Percentiles rank a stretch among this genome's conserved stretches.
phyloP scores from a whole-genome alignment of 208 protist species.

The Trypanosoma caninum region DNA sequence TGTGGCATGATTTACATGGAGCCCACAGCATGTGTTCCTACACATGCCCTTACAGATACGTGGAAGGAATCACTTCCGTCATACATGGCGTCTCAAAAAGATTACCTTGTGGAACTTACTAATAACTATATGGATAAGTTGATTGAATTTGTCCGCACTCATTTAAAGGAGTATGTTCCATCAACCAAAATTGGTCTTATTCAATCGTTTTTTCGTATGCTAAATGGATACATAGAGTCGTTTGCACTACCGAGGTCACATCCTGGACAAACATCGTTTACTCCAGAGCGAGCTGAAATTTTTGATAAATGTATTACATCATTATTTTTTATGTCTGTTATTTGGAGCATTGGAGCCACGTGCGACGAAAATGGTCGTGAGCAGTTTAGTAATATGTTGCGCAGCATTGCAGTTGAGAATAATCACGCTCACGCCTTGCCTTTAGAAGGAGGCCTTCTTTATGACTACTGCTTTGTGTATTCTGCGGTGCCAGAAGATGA shows the following conservation, averaged over 20 bases:
- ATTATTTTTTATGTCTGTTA: slow-evolving; percentile 96
- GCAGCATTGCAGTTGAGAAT: slow-evolving; percentile 44
- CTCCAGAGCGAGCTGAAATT: slow-evolving; percentile 44
- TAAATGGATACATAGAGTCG: slow-evolving; percentile 86
- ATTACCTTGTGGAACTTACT: slow-evolving; percentile 52
- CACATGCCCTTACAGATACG: slow-evolving; percentile 57
- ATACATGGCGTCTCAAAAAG: slow-evolving; percentile 76
- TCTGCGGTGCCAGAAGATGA: slow-evolving; percentile 43
- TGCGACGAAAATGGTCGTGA: slow-evolving; percentile 87
- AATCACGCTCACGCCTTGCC: slow-evolving; percentile 51
- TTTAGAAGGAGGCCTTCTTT: slow-evolving; percentile 68
- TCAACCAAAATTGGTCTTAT: slow-evolving; percentile 93
- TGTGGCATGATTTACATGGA: slow-evolving; percentile 99
- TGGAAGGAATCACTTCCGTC: slow-evolving; percentile 83
- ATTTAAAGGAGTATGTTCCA: slow-evolving; percentile 88
- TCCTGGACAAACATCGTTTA: slow-evolving; percentile 24
- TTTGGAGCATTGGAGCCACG: slow-evolving; percentile 96
- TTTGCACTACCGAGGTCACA: slow-evolving; percentile 43
- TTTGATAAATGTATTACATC: slow-evolving; percentile 50
- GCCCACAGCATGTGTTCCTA: slow-evolving; percentile 86
- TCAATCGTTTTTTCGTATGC: slow-evolving; percentile 91
- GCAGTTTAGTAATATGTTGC: slow-evolving; percentile 89
- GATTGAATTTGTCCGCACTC: slow-evolving; percentile 81
- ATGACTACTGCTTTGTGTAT: slow-evolving; percentile 93
- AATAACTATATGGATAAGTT: slow-evolving; percentile 76